A percentile compares a stretch with the other conserved stretches of the same genome.
These are phyloP conservation scores for Aechmea fasciata DNA, from an alignment of 176 grass and related monocot genomes.

Conservation along the genomic window DNA sequence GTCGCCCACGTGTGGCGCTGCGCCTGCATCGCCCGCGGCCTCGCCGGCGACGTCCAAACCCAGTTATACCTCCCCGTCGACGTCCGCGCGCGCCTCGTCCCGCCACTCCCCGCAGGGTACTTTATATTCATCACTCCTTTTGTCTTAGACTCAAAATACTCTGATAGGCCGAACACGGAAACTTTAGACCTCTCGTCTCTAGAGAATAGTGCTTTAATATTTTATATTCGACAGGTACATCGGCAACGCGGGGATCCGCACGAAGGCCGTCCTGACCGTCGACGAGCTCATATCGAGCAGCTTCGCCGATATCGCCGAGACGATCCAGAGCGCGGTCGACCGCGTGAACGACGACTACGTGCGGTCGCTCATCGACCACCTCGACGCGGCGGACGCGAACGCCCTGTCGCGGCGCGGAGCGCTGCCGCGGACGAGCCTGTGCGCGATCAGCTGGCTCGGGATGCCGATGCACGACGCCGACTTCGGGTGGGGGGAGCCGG, in stretches of 20 bases:
- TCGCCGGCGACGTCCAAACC: neutral
- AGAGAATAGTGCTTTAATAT: neutral
- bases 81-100: neutral
- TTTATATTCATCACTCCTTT: neutral
- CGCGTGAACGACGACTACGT: slow-evolving; percentile 15
- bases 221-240: neutral
- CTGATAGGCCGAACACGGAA: neutral
- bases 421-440: slow-evolving; percentile 38
- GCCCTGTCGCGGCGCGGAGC: neutral
- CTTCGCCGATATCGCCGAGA: neutral
- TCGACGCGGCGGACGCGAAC: neutral
- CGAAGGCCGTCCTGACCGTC: neutral
- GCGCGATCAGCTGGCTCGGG: slow-evolving; percentile 57
- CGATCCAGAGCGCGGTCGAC: neutral
- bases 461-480: slow-evolving; percentile 63
- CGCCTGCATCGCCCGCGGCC: slow-evolving; percentile 10
- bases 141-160: neutral
- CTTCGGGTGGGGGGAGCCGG: slow-evolving; percentile 53
- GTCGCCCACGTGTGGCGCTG: slow-evolving; percentile 12
- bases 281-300: neutral
- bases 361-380: slow-evolving; percentile 13
- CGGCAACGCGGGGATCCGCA: neutral
- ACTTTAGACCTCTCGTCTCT: no score
- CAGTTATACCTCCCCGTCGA: slow-evolving; percentile 1
- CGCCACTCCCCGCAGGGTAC: neutral